Evolutionary conservation across 768 basidiomycete species (phyloP).

Genomic region (Xerocomellus chrysenteron): DNA sequence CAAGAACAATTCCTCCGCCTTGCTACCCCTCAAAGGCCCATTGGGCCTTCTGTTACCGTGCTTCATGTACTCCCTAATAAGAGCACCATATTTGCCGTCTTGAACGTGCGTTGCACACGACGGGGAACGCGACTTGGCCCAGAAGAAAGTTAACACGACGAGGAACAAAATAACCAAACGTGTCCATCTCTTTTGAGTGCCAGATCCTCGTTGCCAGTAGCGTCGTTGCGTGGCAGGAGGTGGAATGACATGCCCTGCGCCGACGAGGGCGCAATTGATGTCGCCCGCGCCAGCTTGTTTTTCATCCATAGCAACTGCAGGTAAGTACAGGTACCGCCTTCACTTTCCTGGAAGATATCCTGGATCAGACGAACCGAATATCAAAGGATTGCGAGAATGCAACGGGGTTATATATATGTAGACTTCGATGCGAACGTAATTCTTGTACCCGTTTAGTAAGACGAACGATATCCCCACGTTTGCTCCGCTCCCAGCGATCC

Average conservation of each 20-base stretch:
- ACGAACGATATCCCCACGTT: not conserved
- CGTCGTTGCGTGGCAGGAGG: constrained; percentile 16
- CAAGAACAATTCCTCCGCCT: constrained; percentile 48
- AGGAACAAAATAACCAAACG: constrained; percentile 10
- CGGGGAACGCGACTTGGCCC: constrained; percentile 1
- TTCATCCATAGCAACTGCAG: constrained; percentile 17
- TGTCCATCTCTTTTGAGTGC: constrained; percentile 15
- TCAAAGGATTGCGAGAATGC: not conserved
- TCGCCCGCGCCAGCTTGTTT: constrained; percentile 6
- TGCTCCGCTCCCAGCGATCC: not conserved
- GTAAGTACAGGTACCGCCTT: not conserved
- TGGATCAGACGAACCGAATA: no score
- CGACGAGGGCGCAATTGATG: not conserved
- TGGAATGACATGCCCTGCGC: constrained; percentile 12
- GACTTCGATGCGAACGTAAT: not conserved
- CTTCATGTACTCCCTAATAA: constrained; percentile 19
- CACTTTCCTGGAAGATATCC: not conserved
- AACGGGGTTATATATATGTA: not conserved
- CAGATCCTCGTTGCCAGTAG: not conserved
- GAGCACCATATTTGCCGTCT: constrained; percentile 11
- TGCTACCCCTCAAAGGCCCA: constrained; percentile 31
- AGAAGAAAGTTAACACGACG: constrained; percentile 16
- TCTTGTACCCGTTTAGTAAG: no score
- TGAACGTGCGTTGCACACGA: constrained; percentile 2
- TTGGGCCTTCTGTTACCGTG: constrained; percentile 12